Evolutionary conservation across 2,329 filamentous ascomycete genomes (phyloP).

Genomic region (Exutisphaerella laricina): DNA sequence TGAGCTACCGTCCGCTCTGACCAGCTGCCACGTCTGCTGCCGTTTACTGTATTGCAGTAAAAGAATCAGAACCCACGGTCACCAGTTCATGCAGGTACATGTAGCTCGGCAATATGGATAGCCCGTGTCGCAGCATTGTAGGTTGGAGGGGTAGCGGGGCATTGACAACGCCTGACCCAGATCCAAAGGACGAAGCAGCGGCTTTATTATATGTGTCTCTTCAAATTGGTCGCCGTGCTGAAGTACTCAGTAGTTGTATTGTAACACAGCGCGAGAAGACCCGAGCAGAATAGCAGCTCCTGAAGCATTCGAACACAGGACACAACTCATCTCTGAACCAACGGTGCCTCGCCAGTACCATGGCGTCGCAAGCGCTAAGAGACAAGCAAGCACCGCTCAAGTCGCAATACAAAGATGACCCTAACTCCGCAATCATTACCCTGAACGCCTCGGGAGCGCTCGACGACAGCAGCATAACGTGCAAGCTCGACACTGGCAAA

Average conservation of each 20-base stretch:
- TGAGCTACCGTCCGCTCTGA: no score
- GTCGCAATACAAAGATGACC: conserved; percentile 41
- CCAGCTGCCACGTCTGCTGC: no score
- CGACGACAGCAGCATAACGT: conserved; percentile 43
- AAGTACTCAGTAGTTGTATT: no score
- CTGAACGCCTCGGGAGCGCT: conserved; percentile 42
- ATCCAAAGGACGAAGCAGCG: background rate
- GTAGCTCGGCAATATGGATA: conserved; percentile 11
- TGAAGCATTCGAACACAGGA: background rate
- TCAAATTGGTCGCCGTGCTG: no score
- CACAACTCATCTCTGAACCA: background rate
- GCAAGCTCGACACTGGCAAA: conserved; percentile 42
- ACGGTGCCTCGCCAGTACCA: conserved; percentile 9
- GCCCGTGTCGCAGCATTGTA: background rate
- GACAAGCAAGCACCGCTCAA: conserved; percentile 47
- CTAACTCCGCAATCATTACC: conserved; percentile 43
- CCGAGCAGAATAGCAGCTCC: no score
- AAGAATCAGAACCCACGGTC: background rate
- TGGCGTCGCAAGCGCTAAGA: conserved; percentile 36
- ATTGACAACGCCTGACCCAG: conserved; percentile 1
- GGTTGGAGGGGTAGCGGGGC: conserved; percentile 11
- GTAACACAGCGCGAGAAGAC: no score
- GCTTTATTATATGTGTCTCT: no score
- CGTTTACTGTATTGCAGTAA: background rate
- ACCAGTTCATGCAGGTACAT: conserved; percentile 2